Percentiles rank a stretch among this genome's conserved stretches.
Evolutionary conservation across 2,329 filamentous ascomycete species (phyloP).

Genomic region (Curvularia hawaiiensis): DNA sequence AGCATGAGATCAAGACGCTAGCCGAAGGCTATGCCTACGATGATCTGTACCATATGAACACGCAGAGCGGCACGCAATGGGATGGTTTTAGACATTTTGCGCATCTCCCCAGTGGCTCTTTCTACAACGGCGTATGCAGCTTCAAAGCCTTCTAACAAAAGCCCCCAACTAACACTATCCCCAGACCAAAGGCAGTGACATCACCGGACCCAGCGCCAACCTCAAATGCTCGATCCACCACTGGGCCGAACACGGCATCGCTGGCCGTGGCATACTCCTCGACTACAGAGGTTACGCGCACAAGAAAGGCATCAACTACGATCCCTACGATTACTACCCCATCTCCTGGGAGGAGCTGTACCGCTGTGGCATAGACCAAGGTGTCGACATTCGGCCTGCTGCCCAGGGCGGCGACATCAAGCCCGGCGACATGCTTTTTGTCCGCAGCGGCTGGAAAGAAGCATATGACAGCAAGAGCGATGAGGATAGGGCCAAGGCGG

Average conservation of each 20-base stretch:
- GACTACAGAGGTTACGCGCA: slow-evolving; percentile 52
- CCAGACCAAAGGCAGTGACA: slow-evolving; percentile 49
- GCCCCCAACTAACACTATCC: not conserved
- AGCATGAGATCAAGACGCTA: slow-evolving; percentile 59
- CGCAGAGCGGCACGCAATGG: slow-evolving; percentile 53
- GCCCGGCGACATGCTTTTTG: slow-evolving; percentile 68
- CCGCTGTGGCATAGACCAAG: slow-evolving; percentile 63
- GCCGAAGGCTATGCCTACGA: slow-evolving; percentile 47
- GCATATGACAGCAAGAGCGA: slow-evolving; percentile 56
- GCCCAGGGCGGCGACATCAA: slow-evolving; percentile 61
- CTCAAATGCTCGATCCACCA: slow-evolving; percentile 54
- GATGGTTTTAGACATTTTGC: slow-evolving; percentile 54
- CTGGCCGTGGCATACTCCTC: slow-evolving; percentile 51
- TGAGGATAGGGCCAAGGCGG: slow-evolving; percentile 43
- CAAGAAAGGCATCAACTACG: slow-evolving; percentile 50
- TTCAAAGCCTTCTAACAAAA: not conserved
- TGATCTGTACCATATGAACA: slow-evolving; percentile 52
- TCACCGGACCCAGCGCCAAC: slow-evolving; percentile 48
- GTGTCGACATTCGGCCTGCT: slow-evolving; percentile 64
- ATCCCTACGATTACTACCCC: slow-evolving; percentile 49
- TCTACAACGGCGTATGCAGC: slow-evolving; percentile 48
- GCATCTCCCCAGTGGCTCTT: slow-evolving; percentile 45
- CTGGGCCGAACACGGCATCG: slow-evolving; percentile 53
- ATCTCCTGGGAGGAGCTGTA: slow-evolving; percentile 57
- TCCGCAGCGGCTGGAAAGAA: slow-evolving; percentile 68